These are phyloP conservation scores for Ophiostoma sp. DNA, from an alignment of 2,329 filamentous ascomycete species.

Conservation along the genomic window DNA sequence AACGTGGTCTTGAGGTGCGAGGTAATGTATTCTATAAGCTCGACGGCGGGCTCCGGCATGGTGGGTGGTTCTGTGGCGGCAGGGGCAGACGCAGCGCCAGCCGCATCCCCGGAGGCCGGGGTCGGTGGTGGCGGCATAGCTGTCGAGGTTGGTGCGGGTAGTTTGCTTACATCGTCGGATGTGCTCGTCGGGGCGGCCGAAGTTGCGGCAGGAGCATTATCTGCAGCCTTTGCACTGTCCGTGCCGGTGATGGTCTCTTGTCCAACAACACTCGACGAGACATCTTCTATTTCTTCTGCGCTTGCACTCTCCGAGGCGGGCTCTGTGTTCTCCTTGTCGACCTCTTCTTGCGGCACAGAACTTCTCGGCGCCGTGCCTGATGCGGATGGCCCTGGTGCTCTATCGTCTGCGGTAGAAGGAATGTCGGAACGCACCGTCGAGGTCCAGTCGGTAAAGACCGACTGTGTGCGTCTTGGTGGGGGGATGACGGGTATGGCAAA, in stretches of 20 bases:
- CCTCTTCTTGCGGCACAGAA: slow-evolving; percentile 46
- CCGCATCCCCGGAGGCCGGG: not conserved
- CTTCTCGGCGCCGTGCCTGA: not conserved
- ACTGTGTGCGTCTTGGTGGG: slow-evolving; percentile 39
- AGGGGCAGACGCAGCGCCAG: not conserved
- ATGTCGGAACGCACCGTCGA: slow-evolving; percentile 20
- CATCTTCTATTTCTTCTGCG: not conserved
- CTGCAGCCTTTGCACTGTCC: not conserved
- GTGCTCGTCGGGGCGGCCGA: not conserved
- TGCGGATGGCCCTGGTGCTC: not conserved
- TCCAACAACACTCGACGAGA: slow-evolving; percentile 12
- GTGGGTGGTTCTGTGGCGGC: slow-evolving; percentile 36
- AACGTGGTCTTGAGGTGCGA: slow-evolving; percentile 62
- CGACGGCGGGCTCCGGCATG: slow-evolving; percentile 58
- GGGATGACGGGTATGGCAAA: slow-evolving; percentile 65
- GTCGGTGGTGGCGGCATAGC: not conserved
- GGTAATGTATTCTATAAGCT: slow-evolving; percentile 57
- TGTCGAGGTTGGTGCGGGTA: not conserved
- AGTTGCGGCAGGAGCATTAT: not conserved
- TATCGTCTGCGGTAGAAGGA: slow-evolving; percentile 30
- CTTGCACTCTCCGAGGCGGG: slow-evolving; percentile 34
- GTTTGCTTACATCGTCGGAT: not conserved
- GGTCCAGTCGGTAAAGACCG: slow-evolving; percentile 38
- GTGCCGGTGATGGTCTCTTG: not conserved
- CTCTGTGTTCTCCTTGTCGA: slow-evolving; percentile 64